Conservation (phyloP, 805 yeast genomes). For the Yarrowia bubula region DNA sequence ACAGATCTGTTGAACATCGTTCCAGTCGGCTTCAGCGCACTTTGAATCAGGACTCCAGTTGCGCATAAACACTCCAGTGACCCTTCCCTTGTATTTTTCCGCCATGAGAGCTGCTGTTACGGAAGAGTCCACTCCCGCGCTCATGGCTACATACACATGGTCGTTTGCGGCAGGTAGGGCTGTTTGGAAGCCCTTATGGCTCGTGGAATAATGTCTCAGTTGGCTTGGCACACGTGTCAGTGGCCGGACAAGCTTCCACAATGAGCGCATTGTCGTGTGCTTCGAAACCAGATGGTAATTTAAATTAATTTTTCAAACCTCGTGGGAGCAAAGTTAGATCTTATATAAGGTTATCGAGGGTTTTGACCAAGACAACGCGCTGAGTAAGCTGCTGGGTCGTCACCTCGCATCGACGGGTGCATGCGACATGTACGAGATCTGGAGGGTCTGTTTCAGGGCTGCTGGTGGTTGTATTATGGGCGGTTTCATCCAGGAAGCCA, state of each 20-base stretch:
- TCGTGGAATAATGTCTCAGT: not conserved
- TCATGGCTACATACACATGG: constrained; percentile 81
- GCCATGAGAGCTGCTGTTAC: constrained; percentile 71
- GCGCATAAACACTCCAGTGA: constrained; percentile 85
- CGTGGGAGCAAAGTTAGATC: constrained; percentile 5
- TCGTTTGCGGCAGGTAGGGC: not conserved
- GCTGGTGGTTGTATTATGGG: too few relatives aligned
- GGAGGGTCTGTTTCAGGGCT: not conserved
- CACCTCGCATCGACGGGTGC: not conserved
- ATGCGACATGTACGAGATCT: not conserved
- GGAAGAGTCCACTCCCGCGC: constrained; percentile 95
- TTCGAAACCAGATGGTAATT: not conserved
- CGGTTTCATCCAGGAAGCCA: too few relatives aligned
- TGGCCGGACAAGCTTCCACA: not conserved
- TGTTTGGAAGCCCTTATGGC: not conserved
- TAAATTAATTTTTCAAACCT: constrained; percentile 10
- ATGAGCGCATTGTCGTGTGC: constrained; percentile 3
- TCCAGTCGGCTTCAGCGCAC: constrained; percentile 88
- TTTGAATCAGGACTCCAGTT: constrained; percentile 67
- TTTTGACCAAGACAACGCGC: not conserved
- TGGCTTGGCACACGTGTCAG: not conserved
- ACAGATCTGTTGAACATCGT: constrained; percentile 69
- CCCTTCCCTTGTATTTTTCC: constrained; percentile 50
- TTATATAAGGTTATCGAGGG: not conserved
- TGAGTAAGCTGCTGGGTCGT: not conserved